phyloP scores from a whole-genome alignment of 495 filamentous ascomycete genomes.

The Podospora pseudocomata region DNA sequence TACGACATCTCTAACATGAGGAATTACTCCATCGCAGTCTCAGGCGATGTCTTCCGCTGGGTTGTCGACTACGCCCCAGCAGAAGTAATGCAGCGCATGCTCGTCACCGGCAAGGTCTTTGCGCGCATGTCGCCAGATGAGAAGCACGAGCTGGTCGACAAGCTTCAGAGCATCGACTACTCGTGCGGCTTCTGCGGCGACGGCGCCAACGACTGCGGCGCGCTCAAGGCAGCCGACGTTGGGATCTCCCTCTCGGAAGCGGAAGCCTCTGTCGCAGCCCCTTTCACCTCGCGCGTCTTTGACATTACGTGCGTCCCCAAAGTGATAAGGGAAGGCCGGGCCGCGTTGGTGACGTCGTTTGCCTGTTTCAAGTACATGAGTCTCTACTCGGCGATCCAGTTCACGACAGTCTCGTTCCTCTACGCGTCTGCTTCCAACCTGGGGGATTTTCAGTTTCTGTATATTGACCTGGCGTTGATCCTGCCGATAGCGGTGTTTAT shows the following conservation, averaged over 20 bases:
- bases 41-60: constrained; percentile 95
- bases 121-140: constrained; percentile 99
- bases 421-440: constrained; percentile 95
- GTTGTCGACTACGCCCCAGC: constrained; percentile 83
- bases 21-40: constrained; percentile 85
- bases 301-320: constrained; percentile 96
- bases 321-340: constrained; percentile 91
- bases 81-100: constrained; percentile 74
- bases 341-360: constrained; percentile 94
- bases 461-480: constrained; percentile 90
- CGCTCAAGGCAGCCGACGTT: constrained; percentile 95
- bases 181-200: constrained; percentile 97
- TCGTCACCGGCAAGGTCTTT: constrained; percentile 89
- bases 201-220: constrained; percentile 97
- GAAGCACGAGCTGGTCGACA: constrained; percentile 97
- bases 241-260: constrained; percentile 98
- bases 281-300: constrained; percentile 93
- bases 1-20: constrained; percentile 72
- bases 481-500: constrained; percentile 97
- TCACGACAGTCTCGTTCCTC: constrained; percentile 96
- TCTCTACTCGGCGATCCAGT: constrained; percentile 97
- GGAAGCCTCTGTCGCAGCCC: constrained; percentile 95
- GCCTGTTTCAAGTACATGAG: constrained; percentile 99
- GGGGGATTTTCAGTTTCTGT: constrained; percentile 96
- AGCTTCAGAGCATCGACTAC: constrained; percentile 93